Percentiles rank a stretch among this genome's conserved stretches.
These are phyloP conservation scores for Iberis amara DNA, from an alignment of 441 rosid species.

Conservation along the genomic window DNA sequence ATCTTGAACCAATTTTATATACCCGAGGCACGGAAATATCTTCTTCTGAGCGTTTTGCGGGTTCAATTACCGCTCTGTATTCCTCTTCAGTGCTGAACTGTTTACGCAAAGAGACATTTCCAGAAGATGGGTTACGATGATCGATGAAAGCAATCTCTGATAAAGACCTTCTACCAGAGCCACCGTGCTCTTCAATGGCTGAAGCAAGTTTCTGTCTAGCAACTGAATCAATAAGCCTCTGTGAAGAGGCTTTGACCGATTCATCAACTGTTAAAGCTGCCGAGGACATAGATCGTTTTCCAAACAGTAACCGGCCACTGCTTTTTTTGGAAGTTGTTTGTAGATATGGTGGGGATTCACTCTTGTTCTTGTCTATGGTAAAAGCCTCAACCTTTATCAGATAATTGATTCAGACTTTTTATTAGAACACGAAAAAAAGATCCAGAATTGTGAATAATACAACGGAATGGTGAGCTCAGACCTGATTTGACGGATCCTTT, in stretches of 20 bases:
- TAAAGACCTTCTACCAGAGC: slow-evolving; percentile 78
- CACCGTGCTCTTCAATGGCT: slow-evolving; percentile 71
- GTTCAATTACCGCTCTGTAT: slow-evolving; percentile 38
- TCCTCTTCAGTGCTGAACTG: slow-evolving; percentile 76
- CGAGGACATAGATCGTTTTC: slow-evolving; percentile 48
- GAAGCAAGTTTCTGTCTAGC: slow-evolving; percentile 71
- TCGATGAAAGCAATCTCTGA: slow-evolving; percentile 60
- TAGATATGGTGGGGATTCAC: slow-evolving; percentile 44
- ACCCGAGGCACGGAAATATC: slow-evolving; percentile 46
- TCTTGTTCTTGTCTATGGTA: slow-evolving; percentile 68
- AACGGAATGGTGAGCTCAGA: slow-evolving; percentile 28
- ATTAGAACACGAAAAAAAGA: background rate
- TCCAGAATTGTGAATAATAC: background rate
- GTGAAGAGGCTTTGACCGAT: slow-evolving; percentile 50
- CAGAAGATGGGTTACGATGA: slow-evolving; percentile 48
- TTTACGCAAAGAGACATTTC: slow-evolving; percentile 72
- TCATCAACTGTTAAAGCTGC: slow-evolving; percentile 42
- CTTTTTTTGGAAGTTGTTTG: slow-evolving; percentile 49
- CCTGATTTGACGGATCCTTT: slow-evolving; percentile 95
- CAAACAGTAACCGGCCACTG: slow-evolving; percentile 43
- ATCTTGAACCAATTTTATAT: slow-evolving; percentile 14
- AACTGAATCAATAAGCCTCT: slow-evolving; percentile 51
- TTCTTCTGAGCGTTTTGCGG: slow-evolving; percentile 47
- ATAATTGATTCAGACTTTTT: slow-evolving; percentile 10
- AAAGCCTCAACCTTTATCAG: slow-evolving; percentile 67